Evolutionary conservation across 345 rosid genomes (phyloP).

Genomic region (Ailanthus altissimus): DNA sequence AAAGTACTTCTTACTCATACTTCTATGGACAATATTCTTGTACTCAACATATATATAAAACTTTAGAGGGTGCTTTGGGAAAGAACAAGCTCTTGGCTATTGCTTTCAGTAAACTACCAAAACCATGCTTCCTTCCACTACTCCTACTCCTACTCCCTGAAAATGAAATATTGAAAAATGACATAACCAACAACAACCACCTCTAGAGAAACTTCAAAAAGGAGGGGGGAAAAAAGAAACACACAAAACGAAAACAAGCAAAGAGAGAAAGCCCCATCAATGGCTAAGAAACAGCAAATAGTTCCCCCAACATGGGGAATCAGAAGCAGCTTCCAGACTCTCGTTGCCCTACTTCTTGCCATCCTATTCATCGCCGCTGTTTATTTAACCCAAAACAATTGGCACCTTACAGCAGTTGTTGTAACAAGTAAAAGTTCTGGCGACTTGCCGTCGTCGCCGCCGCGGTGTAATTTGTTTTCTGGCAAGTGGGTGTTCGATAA

Average conservation of each 20-base stretch:
- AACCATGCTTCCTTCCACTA: conserved; percentile 13
- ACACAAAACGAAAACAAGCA: not conserved
- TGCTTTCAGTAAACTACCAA: conserved; percentile 39
- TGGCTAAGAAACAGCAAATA: conserved; percentile 37
- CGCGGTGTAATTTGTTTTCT: conserved; percentile 62
- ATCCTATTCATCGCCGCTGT: conserved; percentile 55
- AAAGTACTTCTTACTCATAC: not conserved
- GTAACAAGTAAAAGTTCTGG: conserved; percentile 1
- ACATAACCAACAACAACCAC: conserved; percentile 29
- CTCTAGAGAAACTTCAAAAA: conserved; percentile 25
- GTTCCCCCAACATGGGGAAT: conserved; percentile 41
- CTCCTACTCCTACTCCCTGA: conserved; percentile 21
- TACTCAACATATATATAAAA: no score
- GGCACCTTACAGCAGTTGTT: conserved; percentile 17
- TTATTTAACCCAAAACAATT: conserved; percentile 43
- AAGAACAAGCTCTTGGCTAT: conserved; percentile 2
- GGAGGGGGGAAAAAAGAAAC: not conserved
- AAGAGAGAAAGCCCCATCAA: not conserved
- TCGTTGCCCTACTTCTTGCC: conserved; percentile 64
- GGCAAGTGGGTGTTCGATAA: conserved; percentile 85
- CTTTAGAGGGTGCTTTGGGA: conserved; percentile 26
- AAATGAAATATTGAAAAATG: conserved; percentile 11
- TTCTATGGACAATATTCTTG: not conserved
- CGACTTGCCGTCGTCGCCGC: not conserved
- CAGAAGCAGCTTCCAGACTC: conserved; percentile 59